Base-by-base conservation (phyloP, 1,139 yeast species). In the Blastobotrys capitulatus region DNA sequence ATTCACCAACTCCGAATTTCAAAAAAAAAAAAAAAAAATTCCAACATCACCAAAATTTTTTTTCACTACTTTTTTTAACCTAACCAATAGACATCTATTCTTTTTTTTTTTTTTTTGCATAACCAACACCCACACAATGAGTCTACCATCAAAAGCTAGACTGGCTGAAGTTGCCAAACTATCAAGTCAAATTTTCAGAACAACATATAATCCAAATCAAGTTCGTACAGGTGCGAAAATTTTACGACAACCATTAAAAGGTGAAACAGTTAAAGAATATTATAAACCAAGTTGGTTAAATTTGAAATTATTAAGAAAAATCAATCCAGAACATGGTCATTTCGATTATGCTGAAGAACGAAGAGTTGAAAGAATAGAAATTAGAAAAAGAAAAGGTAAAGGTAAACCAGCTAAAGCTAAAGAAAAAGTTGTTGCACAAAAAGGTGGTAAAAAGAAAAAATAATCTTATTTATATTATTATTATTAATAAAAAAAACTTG, bases 181-280 rank as follows among this genome's bases (percentile, higher is more conserved):
- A 38, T 79, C 80, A 54, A 77, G 84, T 43, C 70, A 75, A 57
- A 74, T 85, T 18, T 85, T 85, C 62, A 80, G 82, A 55, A 76
- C 78, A 43, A 75, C 80, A 18, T 80, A 70, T 62, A 89, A 89
- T 67, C 97, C 96, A 22, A 70, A 74, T 2, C 72, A 76, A 40
- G 70, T 72, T 49, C 79, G 96, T 63, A 86, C 87, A 29, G 96
- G 96, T 35, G 72, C 89, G 45, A 84, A 85, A 64, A 80, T 86
- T 35, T 75, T 89, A 55, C 75, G 83, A 46, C 78, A 82, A 44
- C 84, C 87, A 37, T 76, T 89, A 54, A 80, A 78, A 62, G 97
- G 97, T 32, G 87, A 86, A 29, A 73, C 80, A 37, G 67, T 87
- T 44, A 80, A 81, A 47, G 72, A 77, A 54, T 89, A 88, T 66